Conservation (phyloP, 179 eudicot species). For the Pouteria campechiana region DNA sequence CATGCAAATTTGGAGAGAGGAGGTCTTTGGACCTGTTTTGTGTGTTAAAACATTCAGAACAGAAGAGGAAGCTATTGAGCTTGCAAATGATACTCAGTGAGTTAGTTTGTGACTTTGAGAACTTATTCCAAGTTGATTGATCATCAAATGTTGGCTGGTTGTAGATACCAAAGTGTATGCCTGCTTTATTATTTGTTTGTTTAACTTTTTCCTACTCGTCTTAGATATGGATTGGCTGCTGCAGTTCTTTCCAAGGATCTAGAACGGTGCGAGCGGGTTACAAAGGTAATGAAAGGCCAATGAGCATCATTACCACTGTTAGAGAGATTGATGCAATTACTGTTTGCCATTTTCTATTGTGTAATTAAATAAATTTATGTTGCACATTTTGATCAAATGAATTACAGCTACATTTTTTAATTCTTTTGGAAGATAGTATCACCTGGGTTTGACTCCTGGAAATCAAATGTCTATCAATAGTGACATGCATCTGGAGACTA, state of each 20-base stretch:
- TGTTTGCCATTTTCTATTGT: no score
- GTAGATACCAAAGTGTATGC: no score
- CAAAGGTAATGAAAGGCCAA: conserved; percentile 44
- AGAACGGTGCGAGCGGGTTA: conserved; percentile 75
- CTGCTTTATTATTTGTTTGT: neutral
- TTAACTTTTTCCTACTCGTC: conserved; percentile 2
- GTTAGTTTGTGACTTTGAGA: conserved; percentile 7
- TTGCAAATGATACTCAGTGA: conserved; percentile 93
- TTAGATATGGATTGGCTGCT: conserved; percentile 75
- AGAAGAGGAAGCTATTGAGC: conserved; percentile 91
- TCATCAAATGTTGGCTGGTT: neutral
- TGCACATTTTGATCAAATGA: neutral
- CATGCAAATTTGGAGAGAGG: conserved; percentile 99
- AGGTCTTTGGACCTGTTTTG: conserved; percentile 94
- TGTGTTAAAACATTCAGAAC: conserved; percentile 87
- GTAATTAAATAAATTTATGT: no score
- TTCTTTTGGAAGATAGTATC: no score
- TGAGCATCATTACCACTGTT: neutral
- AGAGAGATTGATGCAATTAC: neutral
- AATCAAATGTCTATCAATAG: no score
- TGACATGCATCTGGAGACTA: no score
- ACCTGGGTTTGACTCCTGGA: neutral
- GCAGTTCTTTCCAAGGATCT: conserved; percentile 86
- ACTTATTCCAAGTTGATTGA: neutral
- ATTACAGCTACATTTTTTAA: no score